Evolutionary conservation across 208 protist species (phyloP).

Genomic region (Leishmania arabica): DNA sequence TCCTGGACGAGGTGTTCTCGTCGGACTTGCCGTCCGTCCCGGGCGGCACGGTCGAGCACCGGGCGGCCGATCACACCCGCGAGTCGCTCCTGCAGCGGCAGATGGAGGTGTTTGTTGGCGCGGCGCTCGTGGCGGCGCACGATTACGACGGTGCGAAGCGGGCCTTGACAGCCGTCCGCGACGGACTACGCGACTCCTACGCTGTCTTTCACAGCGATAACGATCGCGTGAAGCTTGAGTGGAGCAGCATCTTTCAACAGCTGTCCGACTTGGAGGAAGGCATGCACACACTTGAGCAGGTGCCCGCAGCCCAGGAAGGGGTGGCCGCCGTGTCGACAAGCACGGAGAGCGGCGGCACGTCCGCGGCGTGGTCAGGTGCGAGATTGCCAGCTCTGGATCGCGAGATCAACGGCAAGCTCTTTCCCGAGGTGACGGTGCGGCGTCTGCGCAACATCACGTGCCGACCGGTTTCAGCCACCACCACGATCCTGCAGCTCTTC

Average conservation of each 20-base stretch:
- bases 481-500: constrained; percentile 71
- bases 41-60: neutral
- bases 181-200: constrained; percentile 64
- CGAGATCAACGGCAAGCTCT: constrained; percentile 34
- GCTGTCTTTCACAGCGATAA: constrained; percentile 78
- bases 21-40: neutral
- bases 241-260: constrained; percentile 80
- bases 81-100: constrained; percentile 46
- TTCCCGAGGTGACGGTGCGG: constrained; percentile 53
- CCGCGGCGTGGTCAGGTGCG: constrained; percentile 7
- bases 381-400: constrained; percentile 16
- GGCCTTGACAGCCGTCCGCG: constrained; percentile 47
- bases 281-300: constrained; percentile 72
- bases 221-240: constrained; percentile 70
- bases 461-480: constrained; percentile 53
- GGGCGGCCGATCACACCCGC: constrained; percentile 4
- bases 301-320: constrained; percentile 21
- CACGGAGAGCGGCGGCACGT: neutral
- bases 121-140: constrained; percentile 49
- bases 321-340: neutral
- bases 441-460: constrained; percentile 78
- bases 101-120: constrained; percentile 61
- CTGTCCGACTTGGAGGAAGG: constrained; percentile 87
- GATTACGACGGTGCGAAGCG: constrained; percentile 68
- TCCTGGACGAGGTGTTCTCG: neutral